Evolutionary conservation across 306 rosid species (phyloP).

Genomic region (Cajanus cajan): DNA sequence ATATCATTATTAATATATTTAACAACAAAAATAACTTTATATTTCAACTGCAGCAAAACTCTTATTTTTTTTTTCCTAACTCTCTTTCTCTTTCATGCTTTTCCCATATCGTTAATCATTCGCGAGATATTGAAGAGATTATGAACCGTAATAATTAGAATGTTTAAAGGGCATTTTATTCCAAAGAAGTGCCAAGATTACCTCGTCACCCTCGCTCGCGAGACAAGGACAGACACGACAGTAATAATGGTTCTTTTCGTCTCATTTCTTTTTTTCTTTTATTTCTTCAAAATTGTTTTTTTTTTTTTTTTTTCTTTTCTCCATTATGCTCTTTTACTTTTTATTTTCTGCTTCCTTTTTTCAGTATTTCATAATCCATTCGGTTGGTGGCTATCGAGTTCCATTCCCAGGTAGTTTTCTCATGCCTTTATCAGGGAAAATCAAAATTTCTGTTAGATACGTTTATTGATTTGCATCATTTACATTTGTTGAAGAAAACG

Average conservation of each 20-base stretch:
- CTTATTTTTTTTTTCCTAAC: too few relatives aligned
- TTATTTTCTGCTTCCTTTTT: not conserved
- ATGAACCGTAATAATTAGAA: slow-evolving; percentile 14
- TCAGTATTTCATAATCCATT: slow-evolving; percentile 25
- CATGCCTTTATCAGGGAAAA: not conserved
- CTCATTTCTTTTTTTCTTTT: not conserved
- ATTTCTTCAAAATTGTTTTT: not conserved
- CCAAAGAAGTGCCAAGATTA: slow-evolving; percentile 34
- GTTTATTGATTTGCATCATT: slow-evolving; percentile 18
- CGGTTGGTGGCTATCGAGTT: slow-evolving; percentile 2
- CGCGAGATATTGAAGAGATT: not conserved
- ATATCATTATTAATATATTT: too few relatives aligned
- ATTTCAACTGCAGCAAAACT: too few relatives aligned
- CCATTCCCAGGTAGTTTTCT: slow-evolving; percentile 33
- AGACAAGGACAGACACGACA: slow-evolving; percentile 24
- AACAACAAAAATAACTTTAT: too few relatives aligned
- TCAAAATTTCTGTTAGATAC: slow-evolving; percentile 9
- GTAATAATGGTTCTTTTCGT: not conserved
- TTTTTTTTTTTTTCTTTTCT: not conserved
- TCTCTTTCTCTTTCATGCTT: too few relatives aligned
- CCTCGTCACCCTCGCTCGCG: slow-evolving; percentile 29
- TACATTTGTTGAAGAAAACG: not conserved
- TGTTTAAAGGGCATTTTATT: slow-evolving; percentile 39
- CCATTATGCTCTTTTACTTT: not conserved
- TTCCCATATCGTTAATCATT: not conserved